A percentile compares a stretch with the other conserved stretches of the same genome.
These are phyloP conservation scores for Penicillium bialowiezense DNA, from an alignment of 495 filamentous ascomycete species.

Conservation along the genomic window DNA sequence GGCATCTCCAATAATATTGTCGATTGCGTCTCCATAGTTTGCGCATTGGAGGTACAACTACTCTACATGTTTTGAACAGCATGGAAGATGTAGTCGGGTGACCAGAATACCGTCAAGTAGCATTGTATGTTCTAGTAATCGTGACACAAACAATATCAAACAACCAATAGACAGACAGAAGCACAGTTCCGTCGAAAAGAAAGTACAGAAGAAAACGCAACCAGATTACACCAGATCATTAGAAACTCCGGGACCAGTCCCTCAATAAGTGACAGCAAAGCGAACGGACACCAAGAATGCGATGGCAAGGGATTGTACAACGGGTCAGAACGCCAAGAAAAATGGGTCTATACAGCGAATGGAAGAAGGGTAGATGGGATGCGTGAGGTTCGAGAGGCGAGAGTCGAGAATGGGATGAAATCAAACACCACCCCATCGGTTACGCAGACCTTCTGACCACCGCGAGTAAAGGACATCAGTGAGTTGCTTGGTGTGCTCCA, in stretches of 20 bases:
- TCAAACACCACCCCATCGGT: constrained; percentile 67
- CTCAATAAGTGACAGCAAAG: constrained; percentile 10
- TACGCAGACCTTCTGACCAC: constrained; percentile 82
- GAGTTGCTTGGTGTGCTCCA: constrained; percentile 88
- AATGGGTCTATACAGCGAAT: constrained; percentile 29
- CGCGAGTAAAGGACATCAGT: constrained; percentile 86
- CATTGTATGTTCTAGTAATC: constrained; percentile 9
- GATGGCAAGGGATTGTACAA: constrained; percentile 20
- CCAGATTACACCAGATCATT: constrained; percentile 25
- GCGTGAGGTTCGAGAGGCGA: neutral
- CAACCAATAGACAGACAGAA: constrained; percentile 9
- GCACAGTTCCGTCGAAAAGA: constrained; percentile 8
- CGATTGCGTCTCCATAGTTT: too few relatives aligned
- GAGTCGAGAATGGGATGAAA: neutral
- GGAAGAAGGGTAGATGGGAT: constrained; percentile 8
- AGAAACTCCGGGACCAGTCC: constrained; percentile 21
- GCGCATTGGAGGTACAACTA: too few relatives aligned
- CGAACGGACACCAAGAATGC: constrained; percentile 26
- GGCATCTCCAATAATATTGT: too few relatives aligned
- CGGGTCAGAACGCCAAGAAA: constrained; percentile 15
- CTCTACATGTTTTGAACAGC: too few relatives aligned
- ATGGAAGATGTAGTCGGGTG: too few relatives aligned
- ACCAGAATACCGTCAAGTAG: neutral
- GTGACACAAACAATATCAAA: neutral
- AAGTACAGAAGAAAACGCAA: constrained; percentile 9